Percentiles rank a stretch among this genome's conserved stretches.
Conservation (phyloP, 192 early-diverging fungal species). For the Linnemannia zychae region DNA sequence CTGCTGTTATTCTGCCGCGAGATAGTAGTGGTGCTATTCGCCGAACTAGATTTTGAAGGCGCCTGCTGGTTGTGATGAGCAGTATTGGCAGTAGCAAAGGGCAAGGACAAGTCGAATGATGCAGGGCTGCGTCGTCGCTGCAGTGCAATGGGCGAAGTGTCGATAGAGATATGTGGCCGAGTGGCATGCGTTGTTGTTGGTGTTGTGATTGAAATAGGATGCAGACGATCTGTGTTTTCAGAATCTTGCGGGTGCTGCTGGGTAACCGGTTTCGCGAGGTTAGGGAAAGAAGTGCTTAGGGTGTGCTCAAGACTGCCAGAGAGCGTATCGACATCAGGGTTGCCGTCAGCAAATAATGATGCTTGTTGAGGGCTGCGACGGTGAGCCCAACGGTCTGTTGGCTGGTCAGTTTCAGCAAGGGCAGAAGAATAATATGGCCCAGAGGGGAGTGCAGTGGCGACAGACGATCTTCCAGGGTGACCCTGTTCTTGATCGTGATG, state of each 20-base stretch:
- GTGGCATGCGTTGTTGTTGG: background rate
- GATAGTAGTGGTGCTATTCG: background rate
- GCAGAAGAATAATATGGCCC: background rate
- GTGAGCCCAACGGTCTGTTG: background rate
- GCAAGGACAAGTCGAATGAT: background rate
- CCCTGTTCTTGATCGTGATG: conserved; percentile 2
- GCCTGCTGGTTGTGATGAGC: background rate
- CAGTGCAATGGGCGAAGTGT: conserved; percentile 12
- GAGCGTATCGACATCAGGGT: background rate
- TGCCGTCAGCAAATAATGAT: background rate
- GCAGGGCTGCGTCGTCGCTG: conserved; percentile 3
- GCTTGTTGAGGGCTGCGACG: background rate
- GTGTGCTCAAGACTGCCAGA: background rate
- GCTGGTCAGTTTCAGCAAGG: background rate
- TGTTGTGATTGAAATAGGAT: background rate
- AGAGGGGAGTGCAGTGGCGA: background rate
- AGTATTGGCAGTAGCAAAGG: background rate
- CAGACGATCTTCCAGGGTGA: background rate
- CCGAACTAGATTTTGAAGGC: background rate
- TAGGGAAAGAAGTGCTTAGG: background rate
- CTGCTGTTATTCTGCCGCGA: background rate
- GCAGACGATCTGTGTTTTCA: background rate
- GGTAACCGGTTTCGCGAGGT: background rate
- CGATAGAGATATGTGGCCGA: conserved; percentile 15
- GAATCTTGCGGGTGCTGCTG: background rate